Base-by-base conservation (phyloP, 2,329 filamentous ascomycete genomes). In the Trichophyton simii region DNA sequence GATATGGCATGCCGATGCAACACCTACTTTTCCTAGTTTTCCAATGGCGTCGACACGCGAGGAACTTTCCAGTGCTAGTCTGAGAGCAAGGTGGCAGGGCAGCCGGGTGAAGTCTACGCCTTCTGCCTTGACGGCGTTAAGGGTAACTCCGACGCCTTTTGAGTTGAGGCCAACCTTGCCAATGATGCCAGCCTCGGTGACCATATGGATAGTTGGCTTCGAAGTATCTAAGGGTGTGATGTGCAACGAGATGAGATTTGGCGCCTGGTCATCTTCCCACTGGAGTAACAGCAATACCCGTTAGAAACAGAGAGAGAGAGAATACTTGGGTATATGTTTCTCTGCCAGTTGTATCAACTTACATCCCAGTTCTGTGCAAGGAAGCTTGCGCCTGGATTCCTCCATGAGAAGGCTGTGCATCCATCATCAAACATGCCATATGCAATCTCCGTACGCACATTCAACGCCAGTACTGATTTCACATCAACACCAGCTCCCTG, bases 81-180 rank as follows among this genome's bases (percentile, higher is more conserved):
- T 72, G 34, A 85, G 72, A 0, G 77, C 81, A 7, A 84, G 71
- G 69, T 85, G 82, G 20, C 78, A 79, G 0, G 82, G 82, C 11
- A 84, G 67, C 3, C 75, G 75, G 1, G 69, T 69, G 4, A 72
- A 69, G 59, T 79, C 73, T 52, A 82, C 75, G 0, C 82, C 81
- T 38, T 73, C 71, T 1, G 78, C 78, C 65, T 75, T 73, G 63
- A 84, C 80, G 2, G 82, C 82, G 66, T 84, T 85, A 55, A 84
- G 72, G 28, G 77, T 78, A 0, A 81, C 79, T 0, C 80, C 82
- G 0, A 85, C 80, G 2, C 81, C 80, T 0, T 68, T 65, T 52
- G 70, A 74, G 66, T 84, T 84, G 62, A 84, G 69, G 1, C 82
- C 82, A 50, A 85, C 83, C 66, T 84, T 84, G 15, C 80, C 81